These are phyloP conservation scores for Azolla pinnata DNA, from an alignment of 75 land plant genomes.

Conservation along the genomic window DNA sequence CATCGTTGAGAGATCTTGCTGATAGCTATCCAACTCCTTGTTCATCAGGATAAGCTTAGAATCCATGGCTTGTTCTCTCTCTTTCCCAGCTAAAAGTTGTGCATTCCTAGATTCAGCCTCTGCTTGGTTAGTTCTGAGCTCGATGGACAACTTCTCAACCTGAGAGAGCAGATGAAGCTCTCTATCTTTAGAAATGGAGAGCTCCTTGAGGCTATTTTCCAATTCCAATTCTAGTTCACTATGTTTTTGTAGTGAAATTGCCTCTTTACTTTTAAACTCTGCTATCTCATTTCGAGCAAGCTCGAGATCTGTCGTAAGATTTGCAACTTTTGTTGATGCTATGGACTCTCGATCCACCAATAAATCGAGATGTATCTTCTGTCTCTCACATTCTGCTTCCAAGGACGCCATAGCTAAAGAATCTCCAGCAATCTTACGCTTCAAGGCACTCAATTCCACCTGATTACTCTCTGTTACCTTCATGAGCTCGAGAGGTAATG, in stretches of 20 bases:
- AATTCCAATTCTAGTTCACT: background rate
- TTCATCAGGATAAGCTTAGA: too few species aligned
- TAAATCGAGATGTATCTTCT: background rate
- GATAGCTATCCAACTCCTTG: too few species aligned
- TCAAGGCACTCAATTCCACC: slow-evolving; percentile 33
- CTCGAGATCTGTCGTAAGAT: background rate
- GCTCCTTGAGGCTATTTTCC: background rate
- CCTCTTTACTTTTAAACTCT: background rate
- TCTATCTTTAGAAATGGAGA: background rate
- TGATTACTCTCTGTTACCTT: slow-evolving; percentile 47
- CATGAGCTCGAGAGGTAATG: slow-evolving; percentile 43
- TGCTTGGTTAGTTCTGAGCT: too few species aligned
- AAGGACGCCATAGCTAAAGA: slow-evolving; percentile 4
- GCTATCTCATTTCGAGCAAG: background rate
- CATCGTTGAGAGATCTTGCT: too few species aligned
- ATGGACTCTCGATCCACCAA: background rate
- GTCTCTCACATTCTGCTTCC: slow-evolving; percentile 35
- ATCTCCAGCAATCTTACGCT: slow-evolving; percentile 32
- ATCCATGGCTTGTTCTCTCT: too few species aligned
- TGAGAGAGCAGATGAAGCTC: too few species aligned
- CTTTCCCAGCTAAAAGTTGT: background rate
- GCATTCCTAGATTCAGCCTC: too few species aligned
- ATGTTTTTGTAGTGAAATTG: background rate
- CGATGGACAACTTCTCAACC: too few species aligned
- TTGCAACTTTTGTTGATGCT: background rate